phyloP scores from a whole-genome alignment of 257 asterid genomes.

The Euphrasia confusa region DNA sequence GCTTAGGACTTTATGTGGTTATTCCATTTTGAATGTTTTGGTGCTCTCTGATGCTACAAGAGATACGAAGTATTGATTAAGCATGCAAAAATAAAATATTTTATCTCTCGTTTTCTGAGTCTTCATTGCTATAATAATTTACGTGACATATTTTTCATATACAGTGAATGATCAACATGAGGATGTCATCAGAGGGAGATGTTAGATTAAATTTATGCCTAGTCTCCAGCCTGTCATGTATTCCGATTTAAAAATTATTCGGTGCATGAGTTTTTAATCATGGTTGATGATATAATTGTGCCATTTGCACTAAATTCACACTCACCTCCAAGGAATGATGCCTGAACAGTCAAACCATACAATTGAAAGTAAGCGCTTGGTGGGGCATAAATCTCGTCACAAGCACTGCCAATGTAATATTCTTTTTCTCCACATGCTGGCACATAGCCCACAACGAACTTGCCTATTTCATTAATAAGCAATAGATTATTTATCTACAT shows the following conservation, averaged over 20 bases:
- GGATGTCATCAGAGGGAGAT: slow-evolving; percentile 2
- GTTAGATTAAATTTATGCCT: not conserved
- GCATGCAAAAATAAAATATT: too few relatives aligned
- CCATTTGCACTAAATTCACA: slow-evolving; percentile 2
- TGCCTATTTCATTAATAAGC: slow-evolving; percentile 42
- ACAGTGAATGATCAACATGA: slow-evolving; percentile 8
- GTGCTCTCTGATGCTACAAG: not conserved
- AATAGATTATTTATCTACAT: not conserved
- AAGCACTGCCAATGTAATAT: slow-evolving; percentile 84
- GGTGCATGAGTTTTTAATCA: not conserved
- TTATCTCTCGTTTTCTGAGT: slow-evolving; percentile 1
- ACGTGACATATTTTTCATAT: not conserved
- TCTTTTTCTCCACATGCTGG: slow-evolving; percentile 91
- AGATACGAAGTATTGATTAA: too few relatives aligned
- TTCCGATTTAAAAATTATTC: slow-evolving; percentile 5
- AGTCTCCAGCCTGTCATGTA: too few relatives aligned
- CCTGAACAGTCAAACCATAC: slow-evolving; percentile 87
- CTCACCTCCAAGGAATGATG: slow-evolving; percentile 94
- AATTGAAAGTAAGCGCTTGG: slow-evolving; percentile 93
- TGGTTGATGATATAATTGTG: not conserved
- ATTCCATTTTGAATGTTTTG: not conserved
- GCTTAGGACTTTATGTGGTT: not conserved
- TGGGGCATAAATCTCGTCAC: slow-evolving; percentile 93
- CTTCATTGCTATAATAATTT: slow-evolving; percentile 3
- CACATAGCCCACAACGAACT: slow-evolving; percentile 72